Percentiles rank a stretch among this genome's conserved stretches.
Evolutionary conservation across 257 asterid species (phyloP).

Genomic region (Solanum lignicaule): DNA sequence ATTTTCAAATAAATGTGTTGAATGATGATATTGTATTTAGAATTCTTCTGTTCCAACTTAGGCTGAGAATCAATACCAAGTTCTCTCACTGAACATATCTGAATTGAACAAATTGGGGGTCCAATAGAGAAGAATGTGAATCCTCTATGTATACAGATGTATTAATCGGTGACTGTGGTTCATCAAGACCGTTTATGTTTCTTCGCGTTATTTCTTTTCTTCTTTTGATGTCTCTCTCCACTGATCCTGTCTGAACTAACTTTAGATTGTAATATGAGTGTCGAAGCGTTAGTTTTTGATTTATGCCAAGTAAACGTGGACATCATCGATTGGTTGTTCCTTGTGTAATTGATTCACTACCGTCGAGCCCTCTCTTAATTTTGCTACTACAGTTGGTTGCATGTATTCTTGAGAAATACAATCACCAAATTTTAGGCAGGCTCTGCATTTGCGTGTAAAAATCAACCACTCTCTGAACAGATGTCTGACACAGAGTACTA

Average conservation of each 20-base stretch:
- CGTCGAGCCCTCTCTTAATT: background rate
- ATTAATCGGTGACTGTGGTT: background rate
- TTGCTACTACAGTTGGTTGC: background rate
- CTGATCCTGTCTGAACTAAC: background rate
- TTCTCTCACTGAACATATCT: background rate
- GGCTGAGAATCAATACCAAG: background rate
- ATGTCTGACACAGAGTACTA: background rate
- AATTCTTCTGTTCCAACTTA: background rate
- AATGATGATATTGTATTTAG: background rate
- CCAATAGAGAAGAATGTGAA: background rate
- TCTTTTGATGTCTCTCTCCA: background rate
- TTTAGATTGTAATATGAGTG: background rate
- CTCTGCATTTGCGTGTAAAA: background rate
- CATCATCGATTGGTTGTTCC: background rate
- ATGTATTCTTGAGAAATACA: background rate
- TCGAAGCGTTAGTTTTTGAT: background rate
- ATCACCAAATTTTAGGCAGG: background rate
- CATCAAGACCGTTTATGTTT: background rate
- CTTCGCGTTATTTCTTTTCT: background rate
- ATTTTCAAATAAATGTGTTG: background rate
- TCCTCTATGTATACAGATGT: background rate
- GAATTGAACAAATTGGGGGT: background rate
- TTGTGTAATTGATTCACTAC: background rate
- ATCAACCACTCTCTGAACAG: background rate
- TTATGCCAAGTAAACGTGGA: background rate